These are phyloP conservation scores for Saksenaea vasiformis DNA, from an alignment of 371 early-diverging fungal species.

Conservation along the genomic window DNA sequence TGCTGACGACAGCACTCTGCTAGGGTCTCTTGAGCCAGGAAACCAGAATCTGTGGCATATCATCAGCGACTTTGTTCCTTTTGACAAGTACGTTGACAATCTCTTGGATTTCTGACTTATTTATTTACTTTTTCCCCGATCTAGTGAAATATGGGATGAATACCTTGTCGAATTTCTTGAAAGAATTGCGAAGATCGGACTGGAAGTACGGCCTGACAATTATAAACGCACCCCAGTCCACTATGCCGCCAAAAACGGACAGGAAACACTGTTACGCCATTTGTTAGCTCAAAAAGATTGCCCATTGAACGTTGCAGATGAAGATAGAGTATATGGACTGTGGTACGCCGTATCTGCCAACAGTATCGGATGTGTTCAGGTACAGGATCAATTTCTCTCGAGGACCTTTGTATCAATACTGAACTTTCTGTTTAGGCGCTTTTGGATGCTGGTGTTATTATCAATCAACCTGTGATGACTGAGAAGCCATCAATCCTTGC, in stretches of 20 bases:
- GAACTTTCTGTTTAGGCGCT: constrained; percentile 21
- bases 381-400: neutral
- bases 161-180: constrained; percentile 44
- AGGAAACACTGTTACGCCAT: constrained; percentile 25
- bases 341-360: constrained; percentile 46
- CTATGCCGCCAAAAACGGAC: constrained; percentile 53
- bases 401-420: neutral
- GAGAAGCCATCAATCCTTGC: constrained; percentile 23
- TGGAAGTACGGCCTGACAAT: constrained; percentile 26
- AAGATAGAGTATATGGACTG: constrained; percentile 38
- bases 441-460: constrained; percentile 21
- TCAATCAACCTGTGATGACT: constrained; percentile 2
- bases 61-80: constrained; percentile 46
- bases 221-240: constrained; percentile 45
- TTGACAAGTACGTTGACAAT: constrained; percentile 27
- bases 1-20: constrained; percentile 16
- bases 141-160: constrained; percentile 48
- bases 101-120: neutral
- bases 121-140: neutral
- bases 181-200: constrained; percentile 13
- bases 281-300: constrained; percentile 16
- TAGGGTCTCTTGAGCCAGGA: constrained; percentile 10
- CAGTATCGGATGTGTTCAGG: constrained; percentile 22
- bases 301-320: constrained; percentile 28
- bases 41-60: constrained; percentile 53